A percentile compares a stretch with the other conserved stretches of the same genome.
These are phyloP conservation scores for Tilletiopsis washingtonensis DNA, from an alignment of 1,284 basidiomycete species.

Conservation along the genomic window DNA sequence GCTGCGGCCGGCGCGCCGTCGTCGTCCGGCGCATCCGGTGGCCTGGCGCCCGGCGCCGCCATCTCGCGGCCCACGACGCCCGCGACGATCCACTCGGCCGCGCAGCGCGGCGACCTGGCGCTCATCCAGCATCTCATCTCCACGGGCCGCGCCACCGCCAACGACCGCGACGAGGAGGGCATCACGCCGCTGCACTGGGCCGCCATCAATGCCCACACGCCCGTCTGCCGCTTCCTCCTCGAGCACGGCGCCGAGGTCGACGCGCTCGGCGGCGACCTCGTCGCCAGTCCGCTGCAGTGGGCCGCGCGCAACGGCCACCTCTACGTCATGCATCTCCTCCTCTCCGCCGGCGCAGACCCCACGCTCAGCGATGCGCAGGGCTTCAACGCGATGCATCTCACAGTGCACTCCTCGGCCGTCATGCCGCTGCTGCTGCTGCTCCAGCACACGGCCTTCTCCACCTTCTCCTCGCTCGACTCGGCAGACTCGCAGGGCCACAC, in stretches of 20 bases:
- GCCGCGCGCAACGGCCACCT: conserved; percentile 89
- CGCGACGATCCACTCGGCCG: conserved; percentile 67
- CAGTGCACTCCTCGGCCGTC: conserved; percentile 84
- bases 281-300: conserved; percentile 97
- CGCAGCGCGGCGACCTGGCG: conserved; percentile 75
- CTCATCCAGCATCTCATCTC: conserved; percentile 64
- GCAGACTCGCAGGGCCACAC: conserved; percentile 84
- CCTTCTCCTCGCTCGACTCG: conserved; percentile 18
- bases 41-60: neutral
- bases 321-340: conserved; percentile 83
- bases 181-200: conserved; percentile 97
- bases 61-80: conserved; percentile 7
- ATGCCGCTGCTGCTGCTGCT: conserved; percentile 86
- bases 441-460: conserved; percentile 61
- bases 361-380: conserved; percentile 84
- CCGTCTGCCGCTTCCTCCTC: conserved; percentile 53
- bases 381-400: conserved; percentile 90
- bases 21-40: too few relatives aligned
- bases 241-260: conserved; percentile 94
- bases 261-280: conserved; percentile 83
- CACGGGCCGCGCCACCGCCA: conserved; percentile 64
- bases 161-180: conserved; percentile 77
- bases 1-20: too few relatives aligned
- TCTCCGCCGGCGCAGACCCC: conserved; percentile 83
- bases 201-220: conserved; percentile 74